Conservation (phyloP, 768 basidiomycete species). For the Russula olivacea region DNA sequence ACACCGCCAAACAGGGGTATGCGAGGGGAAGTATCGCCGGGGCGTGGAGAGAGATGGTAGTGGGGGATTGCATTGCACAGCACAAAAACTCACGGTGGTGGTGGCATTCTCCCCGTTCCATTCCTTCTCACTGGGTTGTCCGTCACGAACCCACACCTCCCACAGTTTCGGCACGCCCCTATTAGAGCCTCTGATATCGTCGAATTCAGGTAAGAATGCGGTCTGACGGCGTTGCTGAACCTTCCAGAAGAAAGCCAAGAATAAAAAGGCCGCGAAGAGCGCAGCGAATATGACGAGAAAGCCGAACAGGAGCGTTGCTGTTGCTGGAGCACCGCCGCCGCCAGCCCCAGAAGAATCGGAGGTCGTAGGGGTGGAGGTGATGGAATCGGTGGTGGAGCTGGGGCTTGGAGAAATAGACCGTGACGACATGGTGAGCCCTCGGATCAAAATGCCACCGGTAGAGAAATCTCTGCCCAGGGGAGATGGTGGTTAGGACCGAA, state of each 20-base stretch:
- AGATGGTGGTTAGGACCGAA: background rate
- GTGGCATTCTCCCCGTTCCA: conserved; percentile 5
- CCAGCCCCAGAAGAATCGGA: background rate
- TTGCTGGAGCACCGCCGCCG: background rate
- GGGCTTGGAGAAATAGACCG: background rate
- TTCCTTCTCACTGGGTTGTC: background rate
- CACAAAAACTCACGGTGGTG: conserved; percentile 7
- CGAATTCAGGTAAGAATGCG: background rate
- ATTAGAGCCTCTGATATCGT: background rate
- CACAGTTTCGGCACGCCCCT: conserved; percentile 9
- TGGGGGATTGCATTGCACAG: too few relatives aligned
- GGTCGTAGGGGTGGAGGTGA: background rate
- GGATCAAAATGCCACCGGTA: background rate
- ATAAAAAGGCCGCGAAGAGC: background rate
- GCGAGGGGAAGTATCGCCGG: background rate
- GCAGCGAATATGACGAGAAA: conserved; percentile 9
- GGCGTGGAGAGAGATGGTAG: too few relatives aligned
- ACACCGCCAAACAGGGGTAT: background rate
- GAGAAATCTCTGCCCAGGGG: background rate
- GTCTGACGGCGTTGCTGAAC: background rate
- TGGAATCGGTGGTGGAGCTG: background rate
- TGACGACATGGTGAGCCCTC: conserved; percentile 10
- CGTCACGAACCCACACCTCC: conserved; percentile 19
- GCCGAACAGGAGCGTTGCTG: background rate
- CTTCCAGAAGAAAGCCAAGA: conserved; percentile 16